Percentiles rank a stretch among this genome's conserved stretches.
These are phyloP conservation scores for Babjeviella inositovora DNA, from an alignment of 805 yeast species.

Conservation along the genomic window DNA sequence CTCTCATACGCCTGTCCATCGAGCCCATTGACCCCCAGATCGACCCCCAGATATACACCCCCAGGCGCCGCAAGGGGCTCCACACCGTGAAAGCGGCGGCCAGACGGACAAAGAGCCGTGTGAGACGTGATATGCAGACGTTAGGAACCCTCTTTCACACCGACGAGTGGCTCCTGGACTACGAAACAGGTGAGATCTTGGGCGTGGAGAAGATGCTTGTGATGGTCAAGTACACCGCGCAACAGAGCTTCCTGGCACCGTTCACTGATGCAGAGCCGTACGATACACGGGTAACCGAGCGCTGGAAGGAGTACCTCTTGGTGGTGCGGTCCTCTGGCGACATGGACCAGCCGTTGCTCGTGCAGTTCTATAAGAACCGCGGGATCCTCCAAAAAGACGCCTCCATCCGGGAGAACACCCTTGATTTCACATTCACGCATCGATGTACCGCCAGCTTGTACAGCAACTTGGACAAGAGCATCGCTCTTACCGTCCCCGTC, in stretches of 20 bases:
- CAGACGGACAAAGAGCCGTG: too few species aligned
- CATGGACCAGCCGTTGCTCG: conserved; percentile 28
- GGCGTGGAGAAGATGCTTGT: conserved; percentile 58
- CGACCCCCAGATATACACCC: too few species aligned
- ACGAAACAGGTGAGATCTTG: conserved; percentile 43
- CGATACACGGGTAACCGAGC: conserved; percentile 40
- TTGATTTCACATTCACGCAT: conserved; percentile 12
- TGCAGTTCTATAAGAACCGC: conserved; percentile 46
- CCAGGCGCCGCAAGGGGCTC: too few species aligned
- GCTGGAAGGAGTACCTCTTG: conserved; percentile 71
- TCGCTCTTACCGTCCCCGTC: conserved; percentile 26
- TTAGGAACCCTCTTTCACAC: too few species aligned
- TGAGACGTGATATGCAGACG: too few species aligned
- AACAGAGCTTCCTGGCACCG: conserved; percentile 4
- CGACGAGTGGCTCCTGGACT: too few species aligned
- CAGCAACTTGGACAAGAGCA: conserved; percentile 54
- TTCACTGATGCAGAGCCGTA: conserved; percentile 33
- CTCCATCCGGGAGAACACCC: conserved; percentile 3
- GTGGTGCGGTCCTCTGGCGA: conserved; percentile 52
- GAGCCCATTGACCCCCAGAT: too few species aligned
- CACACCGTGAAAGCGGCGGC: too few species aligned
- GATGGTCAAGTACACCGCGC: conserved; percentile 26
- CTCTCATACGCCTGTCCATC: too few species aligned
- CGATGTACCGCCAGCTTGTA: conserved; percentile 31
- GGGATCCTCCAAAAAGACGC: conserved; percentile 9